Conservation (phyloP, 2,329 filamentous ascomycete species). For the Didymellaceae sp. region DNA sequence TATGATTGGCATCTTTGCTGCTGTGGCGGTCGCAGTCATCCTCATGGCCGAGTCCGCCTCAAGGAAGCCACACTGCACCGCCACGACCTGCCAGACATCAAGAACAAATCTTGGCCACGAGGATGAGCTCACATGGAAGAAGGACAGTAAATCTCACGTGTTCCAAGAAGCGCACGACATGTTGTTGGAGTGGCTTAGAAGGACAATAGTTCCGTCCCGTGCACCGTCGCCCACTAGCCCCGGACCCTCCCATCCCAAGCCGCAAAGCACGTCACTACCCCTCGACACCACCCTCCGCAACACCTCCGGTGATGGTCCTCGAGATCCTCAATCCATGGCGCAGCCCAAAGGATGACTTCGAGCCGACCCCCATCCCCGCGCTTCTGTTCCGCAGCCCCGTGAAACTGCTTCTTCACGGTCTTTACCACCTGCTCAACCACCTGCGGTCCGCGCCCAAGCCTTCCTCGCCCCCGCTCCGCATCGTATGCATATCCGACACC, state of each 20-base stretch:
- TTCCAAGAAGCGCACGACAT: too few relatives aligned
- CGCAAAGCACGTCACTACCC: neutral
- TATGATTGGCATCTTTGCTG: neutral
- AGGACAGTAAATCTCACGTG: too few relatives aligned
- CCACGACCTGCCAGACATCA: neutral
- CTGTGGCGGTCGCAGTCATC: neutral
- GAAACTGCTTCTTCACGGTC: conserved; percentile 64
- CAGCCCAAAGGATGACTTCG: conserved; percentile 43
- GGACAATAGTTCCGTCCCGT: too few relatives aligned
- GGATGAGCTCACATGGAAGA: too few relatives aligned
- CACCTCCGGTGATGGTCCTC: conserved; percentile 36
- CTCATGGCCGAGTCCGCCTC: conserved; percentile 5
- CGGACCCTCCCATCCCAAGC: neutral
- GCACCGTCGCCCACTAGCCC: too few relatives aligned
- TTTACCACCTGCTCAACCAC: conserved; percentile 70
- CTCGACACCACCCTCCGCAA: conserved; percentile 8
- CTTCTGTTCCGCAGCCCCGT: conserved; percentile 72
- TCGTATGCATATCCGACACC: conserved; percentile 92
- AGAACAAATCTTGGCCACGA: too few relatives aligned
- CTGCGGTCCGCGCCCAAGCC: conserved; percentile 71
- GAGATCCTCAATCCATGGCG: conserved; percentile 36
- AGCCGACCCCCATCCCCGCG: conserved; percentile 62
- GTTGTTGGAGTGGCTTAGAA: too few relatives aligned
- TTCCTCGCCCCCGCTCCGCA: conserved; percentile 66
- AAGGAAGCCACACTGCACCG: conserved; percentile 1